Base-by-base conservation (phyloP, 192 early-diverging fungal genomes). In the Coemansia furcata region DNA sequence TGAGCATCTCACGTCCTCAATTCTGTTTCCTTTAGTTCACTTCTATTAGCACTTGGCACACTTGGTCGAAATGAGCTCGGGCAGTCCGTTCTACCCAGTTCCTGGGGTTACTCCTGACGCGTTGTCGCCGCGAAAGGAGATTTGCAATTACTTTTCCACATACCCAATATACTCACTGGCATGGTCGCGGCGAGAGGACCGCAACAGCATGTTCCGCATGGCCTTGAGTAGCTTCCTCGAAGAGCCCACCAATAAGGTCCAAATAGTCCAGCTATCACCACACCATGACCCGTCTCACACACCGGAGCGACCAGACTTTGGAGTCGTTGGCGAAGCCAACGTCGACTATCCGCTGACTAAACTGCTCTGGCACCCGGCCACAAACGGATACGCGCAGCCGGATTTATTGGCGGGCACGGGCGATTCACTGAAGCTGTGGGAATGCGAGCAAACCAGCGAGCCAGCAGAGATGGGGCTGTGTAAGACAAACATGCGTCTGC, bases 311-410 rank as follows among this genome's bases (percentile, higher is more conserved):
- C 73, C 78, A 3, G 91, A 94, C 61, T 93, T 94, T 76, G 85
- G 88, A 15, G 73, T 83, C 8, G 78, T 94, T 3, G 94, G 91
- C 35, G 92, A 92, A 65, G 83, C 86, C 0, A 88, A 91, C 44
- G 89, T 92, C 38, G 85, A 89, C 33, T 98, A 95, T 67, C 97
- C 97, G 21, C 85, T 93, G 58, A 97, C 95, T 9, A 97, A 97
- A 73, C 83, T 97, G 33, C 75, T 91, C 50, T 99, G 94, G 94
- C 86, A 91, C 52, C 94, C 95, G 21, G 69, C 84, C 23, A 89
- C 87, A 69, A 60, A 62, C 32, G 70, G 72, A 11, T 54, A 59
- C 21, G 55, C 60, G 11, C 61, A 72, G 36, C 80, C 85, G 3
- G 95, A 96, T 68, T 82, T 98, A 23, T 71, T 99, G 35, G 96